A percentile compares a stretch with the other conserved stretches of the same genome.
These are phyloP conservation scores for Exophiala calicioides DNA, from an alignment of 2,329 filamentous ascomycete species.

Conservation along the genomic window DNA sequence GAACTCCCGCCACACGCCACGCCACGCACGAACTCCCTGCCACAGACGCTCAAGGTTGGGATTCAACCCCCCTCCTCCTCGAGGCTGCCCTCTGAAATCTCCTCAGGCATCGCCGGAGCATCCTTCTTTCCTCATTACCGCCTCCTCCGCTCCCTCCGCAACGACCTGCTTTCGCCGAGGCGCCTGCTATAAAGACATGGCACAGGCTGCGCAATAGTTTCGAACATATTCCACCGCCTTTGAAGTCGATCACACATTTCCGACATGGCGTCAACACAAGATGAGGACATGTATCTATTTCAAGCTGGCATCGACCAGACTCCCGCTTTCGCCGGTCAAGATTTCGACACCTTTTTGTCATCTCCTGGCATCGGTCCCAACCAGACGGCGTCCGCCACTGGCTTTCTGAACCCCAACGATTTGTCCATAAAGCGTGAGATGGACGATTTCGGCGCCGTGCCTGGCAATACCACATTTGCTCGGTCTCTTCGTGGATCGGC, in stretches of 20 bases:
- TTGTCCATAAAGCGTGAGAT: slow-evolving; percentile 27
- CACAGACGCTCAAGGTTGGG: too few species aligned
- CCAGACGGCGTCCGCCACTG: slow-evolving; percentile 33
- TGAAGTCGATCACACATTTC: background rate
- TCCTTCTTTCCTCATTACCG: background rate
- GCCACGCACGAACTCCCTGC: too few species aligned
- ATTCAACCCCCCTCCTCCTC: too few species aligned
- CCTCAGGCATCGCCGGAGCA: too few species aligned
- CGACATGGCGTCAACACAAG: slow-evolving; percentile 34
- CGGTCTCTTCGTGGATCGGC: slow-evolving; percentile 48
- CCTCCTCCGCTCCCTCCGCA: background rate
- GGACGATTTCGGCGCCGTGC: slow-evolving; percentile 33
- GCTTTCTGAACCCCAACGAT: slow-evolving; percentile 33
- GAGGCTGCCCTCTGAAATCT: too few species aligned
- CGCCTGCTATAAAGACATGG: slow-evolving; percentile 16
- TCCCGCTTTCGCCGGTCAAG: slow-evolving; percentile 40
- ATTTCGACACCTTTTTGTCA: slow-evolving; percentile 46
- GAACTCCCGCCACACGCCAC: too few species aligned
- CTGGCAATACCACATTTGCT: slow-evolving; percentile 28
- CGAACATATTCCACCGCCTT: background rate
- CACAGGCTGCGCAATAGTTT: slow-evolving; percentile 6
- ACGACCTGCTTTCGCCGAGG: background rate
- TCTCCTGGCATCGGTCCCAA: slow-evolving; percentile 37
- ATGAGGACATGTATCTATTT: slow-evolving; percentile 47
- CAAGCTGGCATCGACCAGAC: slow-evolving; percentile 41